These are phyloP conservation scores for Corylus americana DNA, from an alignment of 306 rosid genomes.

Conservation along the genomic window DNA sequence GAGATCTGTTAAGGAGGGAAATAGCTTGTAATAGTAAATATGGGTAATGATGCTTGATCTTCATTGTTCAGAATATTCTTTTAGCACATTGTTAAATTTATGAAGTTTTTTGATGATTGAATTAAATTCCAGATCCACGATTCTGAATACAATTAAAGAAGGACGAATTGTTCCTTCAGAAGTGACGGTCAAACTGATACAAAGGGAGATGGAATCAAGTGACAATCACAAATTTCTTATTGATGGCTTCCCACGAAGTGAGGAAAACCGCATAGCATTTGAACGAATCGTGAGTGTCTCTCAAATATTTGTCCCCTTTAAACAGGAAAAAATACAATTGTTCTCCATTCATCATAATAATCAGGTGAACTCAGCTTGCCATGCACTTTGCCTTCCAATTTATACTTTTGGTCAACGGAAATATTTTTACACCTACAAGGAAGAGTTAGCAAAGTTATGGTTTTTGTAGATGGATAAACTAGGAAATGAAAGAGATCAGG, in stretches of 20 bases:
- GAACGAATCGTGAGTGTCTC: conserved; percentile 71
- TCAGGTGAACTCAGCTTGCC: background rate
- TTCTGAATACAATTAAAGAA: conserved; percentile 67
- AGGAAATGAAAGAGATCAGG: conserved; percentile 1
- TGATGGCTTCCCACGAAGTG: conserved; percentile 92
- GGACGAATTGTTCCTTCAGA: conserved; percentile 92
- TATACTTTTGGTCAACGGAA: background rate
- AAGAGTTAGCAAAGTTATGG: background rate
- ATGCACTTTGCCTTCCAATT: conserved; percentile 1
- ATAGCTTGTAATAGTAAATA: conserved; percentile 60
- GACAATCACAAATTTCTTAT: conserved; percentile 68
- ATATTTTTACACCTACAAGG: background rate
- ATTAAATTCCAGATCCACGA: conserved; percentile 65
- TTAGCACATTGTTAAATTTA: background rate
- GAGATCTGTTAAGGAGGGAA: conserved; percentile 90
- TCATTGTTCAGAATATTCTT: conserved; percentile 22
- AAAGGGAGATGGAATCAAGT: conserved; percentile 73
- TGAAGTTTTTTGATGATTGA: conserved; percentile 26
- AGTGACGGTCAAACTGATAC: conserved; percentile 75
- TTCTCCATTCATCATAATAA: background rate
- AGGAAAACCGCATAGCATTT: conserved; percentile 86
- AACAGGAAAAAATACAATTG: background rate
- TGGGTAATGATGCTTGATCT: conserved; percentile 54
- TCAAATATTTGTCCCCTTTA: conserved; percentile 14
- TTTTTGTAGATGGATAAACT: conserved; percentile 6